These are phyloP conservation scores for Diaporthe ampelina DNA, from an alignment of 2,329 filamentous ascomycete genomes.

Conservation along the genomic window DNA sequence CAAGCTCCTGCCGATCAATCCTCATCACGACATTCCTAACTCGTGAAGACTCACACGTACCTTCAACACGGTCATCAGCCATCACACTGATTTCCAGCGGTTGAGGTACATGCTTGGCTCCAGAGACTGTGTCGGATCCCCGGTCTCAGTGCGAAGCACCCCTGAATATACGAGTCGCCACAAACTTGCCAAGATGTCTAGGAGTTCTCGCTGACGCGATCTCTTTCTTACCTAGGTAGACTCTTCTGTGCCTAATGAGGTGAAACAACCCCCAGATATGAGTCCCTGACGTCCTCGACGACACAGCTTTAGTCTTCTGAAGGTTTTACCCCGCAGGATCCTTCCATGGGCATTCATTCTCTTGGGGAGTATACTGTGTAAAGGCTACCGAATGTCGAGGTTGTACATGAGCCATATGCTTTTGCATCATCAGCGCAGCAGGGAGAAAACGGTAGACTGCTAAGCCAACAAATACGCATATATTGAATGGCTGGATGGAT, in stretches of 20 bases:
- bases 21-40: background rate
- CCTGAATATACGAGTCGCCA: background rate
- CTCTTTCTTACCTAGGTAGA: background rate
- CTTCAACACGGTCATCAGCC: background rate
- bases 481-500: background rate
- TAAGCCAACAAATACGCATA: background rate
- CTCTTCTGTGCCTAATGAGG: background rate
- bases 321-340: constrained; percentile 7
- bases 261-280: background rate
- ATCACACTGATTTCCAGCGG: background rate
- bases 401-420: background rate
- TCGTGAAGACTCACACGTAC: background rate
- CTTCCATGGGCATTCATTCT: background rate
- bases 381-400: background rate
- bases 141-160: background rate
- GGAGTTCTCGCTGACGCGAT: background rate
- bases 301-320: background rate
- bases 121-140: background rate
- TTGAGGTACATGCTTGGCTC: background rate
- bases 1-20: background rate
- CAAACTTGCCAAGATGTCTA: background rate
- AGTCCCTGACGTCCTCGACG: no score
- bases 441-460: background rate
- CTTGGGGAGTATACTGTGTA: background rate
- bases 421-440: no score